Conservation (phyloP, 352 stramenopile genomes). For the Globisporangium splendens region DNA sequence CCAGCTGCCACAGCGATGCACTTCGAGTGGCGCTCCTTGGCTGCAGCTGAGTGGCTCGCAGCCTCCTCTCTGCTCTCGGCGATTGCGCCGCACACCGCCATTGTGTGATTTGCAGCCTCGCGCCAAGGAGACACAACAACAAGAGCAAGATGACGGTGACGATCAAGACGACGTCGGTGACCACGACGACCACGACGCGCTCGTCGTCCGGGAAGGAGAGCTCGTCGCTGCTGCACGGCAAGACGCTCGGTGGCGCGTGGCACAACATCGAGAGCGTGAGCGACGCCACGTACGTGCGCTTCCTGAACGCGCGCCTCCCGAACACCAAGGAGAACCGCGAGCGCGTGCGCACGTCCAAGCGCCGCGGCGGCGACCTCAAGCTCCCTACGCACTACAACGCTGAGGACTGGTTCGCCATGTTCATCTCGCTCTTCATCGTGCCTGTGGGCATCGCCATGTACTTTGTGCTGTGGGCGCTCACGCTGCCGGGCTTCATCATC, state of each 20-base stretch:
- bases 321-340: neutral
- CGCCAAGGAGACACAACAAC: no score
- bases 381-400: neutral
- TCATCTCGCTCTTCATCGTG: conserved; percentile 17
- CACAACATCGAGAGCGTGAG: neutral
- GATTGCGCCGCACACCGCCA: no score
- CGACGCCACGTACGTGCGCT: neutral
- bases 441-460: conserved; percentile 17
- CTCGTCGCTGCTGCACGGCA: neutral
- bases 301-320: neutral
- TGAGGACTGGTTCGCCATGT: conserved; percentile 26
- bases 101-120: no score
- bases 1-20: no score
- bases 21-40: no score
- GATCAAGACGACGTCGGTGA: no score
- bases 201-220: no score
- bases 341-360: neutral
- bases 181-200: neutral
- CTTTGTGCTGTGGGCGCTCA: conserved; percentile 11
- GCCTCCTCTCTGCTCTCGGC: no score
- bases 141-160: no score
- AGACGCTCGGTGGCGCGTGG: neutral
- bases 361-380: neutral
- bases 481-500: conserved; percentile 15
- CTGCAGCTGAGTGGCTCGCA: no score